A percentile compares a stretch with the other conserved stretches of the same genome.
phyloP scores from a whole-genome alignment of 306 rosid species.

The Herpetospermum pedunculosum region DNA sequence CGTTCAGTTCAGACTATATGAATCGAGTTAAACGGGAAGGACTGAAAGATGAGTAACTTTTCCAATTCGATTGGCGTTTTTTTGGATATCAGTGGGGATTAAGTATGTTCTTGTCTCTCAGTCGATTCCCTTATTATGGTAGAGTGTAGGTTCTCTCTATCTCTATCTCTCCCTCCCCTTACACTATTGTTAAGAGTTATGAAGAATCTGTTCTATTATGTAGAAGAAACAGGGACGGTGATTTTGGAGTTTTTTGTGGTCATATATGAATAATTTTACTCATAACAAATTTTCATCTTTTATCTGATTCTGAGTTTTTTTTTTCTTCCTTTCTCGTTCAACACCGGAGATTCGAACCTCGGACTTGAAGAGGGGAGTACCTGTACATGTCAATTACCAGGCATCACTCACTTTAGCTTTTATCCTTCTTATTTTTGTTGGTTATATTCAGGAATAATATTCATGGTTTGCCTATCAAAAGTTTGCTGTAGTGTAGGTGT shows the following conservation, averaged over 20 bases:
- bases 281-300: not conserved
- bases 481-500: not conserved
- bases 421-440: not conserved
- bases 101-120: not conserved
- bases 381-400: too few relatives aligned
- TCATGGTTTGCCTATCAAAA: not conserved
- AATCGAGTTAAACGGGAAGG: not conserved
- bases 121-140: not conserved
- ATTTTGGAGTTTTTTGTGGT: slow-evolving; percentile 5
- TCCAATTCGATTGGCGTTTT: not conserved
- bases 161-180: not conserved
- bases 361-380: too few relatives aligned
- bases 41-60: not conserved
- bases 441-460: not conserved
- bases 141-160: not conserved
- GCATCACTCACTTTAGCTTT: too few relatives aligned
- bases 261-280: slow-evolving; percentile 4
- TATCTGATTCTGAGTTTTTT: not conserved
- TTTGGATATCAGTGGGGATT: not conserved
- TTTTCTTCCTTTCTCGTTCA: too few relatives aligned
- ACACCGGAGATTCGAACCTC: too few relatives aligned
- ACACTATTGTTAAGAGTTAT: not conserved
- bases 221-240: slow-evolving; percentile 1
- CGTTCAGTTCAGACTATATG: not conserved
- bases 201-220: slow-evolving; percentile 2